A percentile compares a stretch with the other conserved stretches of the same genome.
phyloP scores from a whole-genome alignment of 768 basidiomycete species.

The Boletus rubropictus region DNA sequence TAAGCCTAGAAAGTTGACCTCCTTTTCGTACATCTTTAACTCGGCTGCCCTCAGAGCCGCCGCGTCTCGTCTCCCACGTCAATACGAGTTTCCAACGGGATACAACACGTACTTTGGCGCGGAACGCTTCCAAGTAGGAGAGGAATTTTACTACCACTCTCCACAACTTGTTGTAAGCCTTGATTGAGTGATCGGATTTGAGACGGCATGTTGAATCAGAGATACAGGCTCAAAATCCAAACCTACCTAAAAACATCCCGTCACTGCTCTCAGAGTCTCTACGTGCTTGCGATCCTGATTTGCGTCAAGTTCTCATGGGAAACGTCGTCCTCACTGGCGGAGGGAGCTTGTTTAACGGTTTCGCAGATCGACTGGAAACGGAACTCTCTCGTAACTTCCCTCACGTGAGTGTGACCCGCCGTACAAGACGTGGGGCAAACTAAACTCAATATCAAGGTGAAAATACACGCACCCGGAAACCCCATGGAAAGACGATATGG shows the following conservation, averaged over 20 bases:
- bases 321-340: conserved; percentile 98
- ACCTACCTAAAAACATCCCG: conserved; percentile 70
- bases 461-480: conserved; percentile 90
- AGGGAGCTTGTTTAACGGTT: conserved; percentile 79
- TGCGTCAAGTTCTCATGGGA: conserved; percentile 82
- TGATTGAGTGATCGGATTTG: neutral
- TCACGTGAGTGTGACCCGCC: conserved; percentile 50
- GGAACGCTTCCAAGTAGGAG: conserved; percentile 80
- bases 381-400: conserved; percentile 74
- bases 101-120: conserved; percentile 77
- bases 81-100: conserved; percentile 95
- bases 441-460: conserved; percentile 49
- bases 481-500: conserved; percentile 86
- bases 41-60: conserved; percentile 43
- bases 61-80: conserved; percentile 48
- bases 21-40: neutral
- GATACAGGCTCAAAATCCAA: conserved; percentile 48
- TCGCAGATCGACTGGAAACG: conserved; percentile 72
- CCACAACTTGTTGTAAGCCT: conserved; percentile 45
- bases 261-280: conserved; percentile 73
- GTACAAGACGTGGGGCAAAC: neutral
- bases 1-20: conserved; percentile 31
- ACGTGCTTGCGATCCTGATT: conserved; percentile 82
- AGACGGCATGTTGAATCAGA: conserved; percentile 6
- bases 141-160: conserved; percentile 82